Conservation (phyloP, 2,329 filamentous ascomycete genomes). For the Apiospora arundinis region DNA sequence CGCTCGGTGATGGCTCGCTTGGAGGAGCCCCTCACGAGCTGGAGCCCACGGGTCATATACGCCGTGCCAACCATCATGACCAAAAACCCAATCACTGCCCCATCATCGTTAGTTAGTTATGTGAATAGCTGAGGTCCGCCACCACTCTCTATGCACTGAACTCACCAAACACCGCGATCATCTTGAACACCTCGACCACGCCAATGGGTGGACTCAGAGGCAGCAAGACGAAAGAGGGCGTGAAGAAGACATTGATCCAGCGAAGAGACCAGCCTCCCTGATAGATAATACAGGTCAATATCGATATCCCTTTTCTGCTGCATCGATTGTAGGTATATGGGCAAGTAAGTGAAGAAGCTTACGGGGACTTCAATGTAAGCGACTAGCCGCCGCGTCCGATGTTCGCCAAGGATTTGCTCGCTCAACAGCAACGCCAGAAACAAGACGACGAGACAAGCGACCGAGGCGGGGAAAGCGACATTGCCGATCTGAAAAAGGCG, state of each 20-base stretch:
- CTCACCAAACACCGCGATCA: slow-evolving; percentile 64
- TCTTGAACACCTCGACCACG: slow-evolving; percentile 61
- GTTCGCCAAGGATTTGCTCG: slow-evolving; percentile 8
- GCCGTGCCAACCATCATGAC: slow-evolving; percentile 58
- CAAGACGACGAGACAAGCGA: slow-evolving; percentile 17
- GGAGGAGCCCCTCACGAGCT: slow-evolving; percentile 56
- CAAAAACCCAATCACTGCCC: slow-evolving; percentile 60
- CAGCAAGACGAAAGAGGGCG: slow-evolving; percentile 63
- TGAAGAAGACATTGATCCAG: slow-evolving; percentile 66
- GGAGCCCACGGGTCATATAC: slow-evolving; percentile 60
- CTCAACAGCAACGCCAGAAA: background rate
- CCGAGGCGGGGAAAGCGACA: slow-evolving; percentile 15
- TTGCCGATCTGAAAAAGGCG: background rate
- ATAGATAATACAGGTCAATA: background rate
- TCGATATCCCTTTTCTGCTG: background rate
- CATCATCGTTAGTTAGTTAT: background rate
- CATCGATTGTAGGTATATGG: background rate
- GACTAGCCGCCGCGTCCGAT: slow-evolving; percentile 14
- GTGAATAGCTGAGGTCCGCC: background rate
- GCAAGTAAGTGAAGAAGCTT: slow-evolving; percentile 28
- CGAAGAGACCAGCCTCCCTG: slow-evolving; percentile 63
- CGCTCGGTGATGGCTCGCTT: slow-evolving; percentile 59
- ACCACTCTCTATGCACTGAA: background rate
- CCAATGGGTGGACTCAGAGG: slow-evolving; percentile 62
- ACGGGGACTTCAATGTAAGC: slow-evolving; percentile 59